Base-by-base conservation (phyloP, 2,329 filamentous ascomycete genomes). In the Penicillium oxalicum region DNA sequence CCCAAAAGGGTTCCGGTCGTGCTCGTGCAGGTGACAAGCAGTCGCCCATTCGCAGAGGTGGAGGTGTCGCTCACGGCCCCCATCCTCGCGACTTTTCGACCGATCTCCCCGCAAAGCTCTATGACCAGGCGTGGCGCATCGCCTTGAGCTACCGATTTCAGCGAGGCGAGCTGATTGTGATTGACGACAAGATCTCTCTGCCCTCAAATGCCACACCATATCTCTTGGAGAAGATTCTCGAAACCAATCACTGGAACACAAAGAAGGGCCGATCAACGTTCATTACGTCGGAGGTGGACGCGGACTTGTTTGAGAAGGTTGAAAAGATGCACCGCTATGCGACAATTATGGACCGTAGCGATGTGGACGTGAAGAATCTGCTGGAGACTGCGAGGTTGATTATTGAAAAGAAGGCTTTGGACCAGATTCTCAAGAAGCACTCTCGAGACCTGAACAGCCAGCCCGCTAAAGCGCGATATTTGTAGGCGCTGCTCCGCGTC, bases 291-390 rank as follows among this genome's bases (percentile, higher is more conserved):
- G 73, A 77, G 48, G 70, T 72, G 58, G 76, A 85, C 53, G 74
- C 79, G 37, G 78, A 81, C 48, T 73, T 96, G 42, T 85, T 83
- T 57, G 77, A 77, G 34, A 83, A 84, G 32, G 75, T 95, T 64
- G 77, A 79, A 44, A 73, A 80, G 50, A 71, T 84, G 53, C 80
- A 78, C 7, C 74, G 80, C 61, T 79, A 90, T 53, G 88, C 87
- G 18, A 80, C 82, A 48, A 84, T 85, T 7, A 74, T 90, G 58
- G 78, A 81, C 49, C 75, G 85, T 50, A 74, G 78, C n/a, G 86
- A 95, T 54, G 88, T 98, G 33, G 93, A 97, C 70, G 89, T 98
- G 54, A 98, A 97, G 79, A 88, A 97, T 68, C 71, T 98, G 55
- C 73, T 98, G 57, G 88, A 93, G 74, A 83, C 85, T 46, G 87